Conservation (phyloP, 192 early-diverging fungal species). For the Coemansia brasiliensis region DNA sequence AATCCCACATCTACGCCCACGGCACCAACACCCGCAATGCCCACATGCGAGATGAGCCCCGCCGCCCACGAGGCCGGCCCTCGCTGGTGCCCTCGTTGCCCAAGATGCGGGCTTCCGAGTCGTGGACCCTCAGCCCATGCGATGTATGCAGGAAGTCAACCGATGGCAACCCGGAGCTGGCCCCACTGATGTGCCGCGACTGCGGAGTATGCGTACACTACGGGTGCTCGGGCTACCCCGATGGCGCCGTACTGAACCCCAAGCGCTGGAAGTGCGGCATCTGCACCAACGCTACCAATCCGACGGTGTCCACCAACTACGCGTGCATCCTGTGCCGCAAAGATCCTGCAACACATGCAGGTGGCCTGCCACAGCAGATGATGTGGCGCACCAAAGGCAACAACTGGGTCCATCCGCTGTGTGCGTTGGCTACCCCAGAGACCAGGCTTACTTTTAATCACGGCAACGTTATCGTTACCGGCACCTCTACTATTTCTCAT, state of each 20-base stretch:
- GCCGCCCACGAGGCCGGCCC: constrained; percentile 1
- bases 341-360: constrained; percentile 6
- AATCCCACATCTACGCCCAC: constrained; percentile 6
- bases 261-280: constrained; percentile 60
- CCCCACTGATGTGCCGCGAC: constrained; percentile 35
- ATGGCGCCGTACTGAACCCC: constrained; percentile 15
- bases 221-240: constrained; percentile 44
- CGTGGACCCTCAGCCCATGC: constrained; percentile 38
- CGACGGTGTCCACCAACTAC: constrained; percentile 62
- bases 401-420: constrained; percentile 76
- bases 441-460: constrained; percentile 40
- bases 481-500: constrained; percentile 22
- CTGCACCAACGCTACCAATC: constrained; percentile 63
- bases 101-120: constrained; percentile 15
- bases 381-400: constrained; percentile 71
- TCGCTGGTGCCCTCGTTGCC: constrained; percentile 5
- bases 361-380: constrained; percentile 30
- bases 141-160: constrained; percentile 37
- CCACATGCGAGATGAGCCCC: constrained; percentile 4
- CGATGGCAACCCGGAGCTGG: background rate
- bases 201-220: constrained; percentile 52
- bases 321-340: constrained; percentile 64
- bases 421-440: constrained; percentile 63
- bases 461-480: constrained; percentile 31
- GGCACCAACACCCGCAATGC: background rate